These are phyloP conservation scores for Zangia roseola DNA, from an alignment of 768 basidiomycete genomes.

Conservation along the genomic window DNA sequence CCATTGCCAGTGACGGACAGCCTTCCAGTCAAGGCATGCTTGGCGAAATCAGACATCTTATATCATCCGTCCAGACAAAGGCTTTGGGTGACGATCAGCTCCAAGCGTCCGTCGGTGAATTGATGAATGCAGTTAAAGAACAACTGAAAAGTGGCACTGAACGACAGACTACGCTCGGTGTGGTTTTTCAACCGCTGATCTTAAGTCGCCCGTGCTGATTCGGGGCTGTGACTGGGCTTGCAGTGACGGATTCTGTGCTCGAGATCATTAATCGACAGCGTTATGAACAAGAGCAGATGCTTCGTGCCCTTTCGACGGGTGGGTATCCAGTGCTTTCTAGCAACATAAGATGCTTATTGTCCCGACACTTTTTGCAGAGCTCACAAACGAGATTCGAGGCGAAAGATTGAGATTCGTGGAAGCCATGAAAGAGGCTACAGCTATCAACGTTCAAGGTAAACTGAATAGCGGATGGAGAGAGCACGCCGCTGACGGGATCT, in stretches of 20 bases:
- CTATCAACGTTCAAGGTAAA: conserved; percentile 79
- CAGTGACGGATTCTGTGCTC: conserved; percentile 58
- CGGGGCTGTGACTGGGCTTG: conserved; percentile 3
- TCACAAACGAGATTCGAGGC: conserved; percentile 81
- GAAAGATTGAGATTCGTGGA: conserved; percentile 86
- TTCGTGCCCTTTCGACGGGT: conserved; percentile 68
- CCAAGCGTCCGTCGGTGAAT: conserved; percentile 34
- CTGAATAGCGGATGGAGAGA: background rate
- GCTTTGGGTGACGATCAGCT: conserved; percentile 32
- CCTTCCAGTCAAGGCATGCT: conserved; percentile 30
- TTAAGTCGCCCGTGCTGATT: conserved; percentile 11
- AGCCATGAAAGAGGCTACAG: conserved; percentile 93
- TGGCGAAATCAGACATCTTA: conserved; percentile 34
- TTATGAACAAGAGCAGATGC: conserved; percentile 68
- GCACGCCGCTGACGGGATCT: conserved; percentile 5
- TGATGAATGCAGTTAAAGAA: conserved; percentile 41
- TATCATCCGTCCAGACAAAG: conserved; percentile 33
- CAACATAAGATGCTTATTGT: background rate
- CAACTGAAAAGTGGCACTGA: conserved; percentile 40
- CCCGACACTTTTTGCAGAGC: conserved; percentile 43
- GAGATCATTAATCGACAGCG: conserved; percentile 67
- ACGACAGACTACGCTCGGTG: conserved; percentile 40
- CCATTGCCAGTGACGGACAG: conserved; percentile 1
- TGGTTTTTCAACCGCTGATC: conserved; percentile 11
- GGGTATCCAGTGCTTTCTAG: conserved; percentile 6